These are phyloP conservation scores for Nepenthes gracilis DNA, from an alignment of 148 eudicot genomes.

Conservation along the genomic window DNA sequence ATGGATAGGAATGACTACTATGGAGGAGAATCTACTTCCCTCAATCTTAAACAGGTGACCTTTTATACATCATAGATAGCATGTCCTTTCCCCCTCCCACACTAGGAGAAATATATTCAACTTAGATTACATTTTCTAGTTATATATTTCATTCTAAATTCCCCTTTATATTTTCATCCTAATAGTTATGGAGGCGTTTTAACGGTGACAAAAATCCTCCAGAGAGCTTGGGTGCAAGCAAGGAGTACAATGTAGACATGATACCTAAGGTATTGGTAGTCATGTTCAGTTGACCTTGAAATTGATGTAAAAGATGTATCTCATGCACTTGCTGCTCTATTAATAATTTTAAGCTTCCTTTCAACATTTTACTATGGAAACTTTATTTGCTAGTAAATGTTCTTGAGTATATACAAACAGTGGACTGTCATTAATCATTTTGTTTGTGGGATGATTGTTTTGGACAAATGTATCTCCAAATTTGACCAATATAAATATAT, in stretches of 20 bases:
- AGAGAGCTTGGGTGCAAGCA: constrained; percentile 53
- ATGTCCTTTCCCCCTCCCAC: neutral
- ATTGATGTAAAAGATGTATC: no score
- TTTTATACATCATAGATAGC: neutral
- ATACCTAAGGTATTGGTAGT: constrained; percentile 56
- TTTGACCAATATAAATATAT: no score
- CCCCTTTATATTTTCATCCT: neutral
- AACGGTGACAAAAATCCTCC: constrained; percentile 51
- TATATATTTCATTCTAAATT: neutral
- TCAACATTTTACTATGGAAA: neutral
- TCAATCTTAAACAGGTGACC: constrained; percentile 55
- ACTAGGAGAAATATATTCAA: neutral
- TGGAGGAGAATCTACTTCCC: constrained; percentile 82
- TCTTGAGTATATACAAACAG: neutral
- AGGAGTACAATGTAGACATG: constrained; percentile 85
- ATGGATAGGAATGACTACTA: constrained; percentile 89
- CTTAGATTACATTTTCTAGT: neutral
- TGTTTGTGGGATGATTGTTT: no score
- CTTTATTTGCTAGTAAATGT: neutral
- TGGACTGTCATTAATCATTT: neutral
- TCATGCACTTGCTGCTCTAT: no score
- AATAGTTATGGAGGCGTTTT: constrained; percentile 74
- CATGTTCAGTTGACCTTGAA: neutral
- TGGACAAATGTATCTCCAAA: no score
- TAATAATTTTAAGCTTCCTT: neutral